Conservation (phyloP, 495 filamentous ascomycete species). For the Annulohypoxylon bovei region DNA sequence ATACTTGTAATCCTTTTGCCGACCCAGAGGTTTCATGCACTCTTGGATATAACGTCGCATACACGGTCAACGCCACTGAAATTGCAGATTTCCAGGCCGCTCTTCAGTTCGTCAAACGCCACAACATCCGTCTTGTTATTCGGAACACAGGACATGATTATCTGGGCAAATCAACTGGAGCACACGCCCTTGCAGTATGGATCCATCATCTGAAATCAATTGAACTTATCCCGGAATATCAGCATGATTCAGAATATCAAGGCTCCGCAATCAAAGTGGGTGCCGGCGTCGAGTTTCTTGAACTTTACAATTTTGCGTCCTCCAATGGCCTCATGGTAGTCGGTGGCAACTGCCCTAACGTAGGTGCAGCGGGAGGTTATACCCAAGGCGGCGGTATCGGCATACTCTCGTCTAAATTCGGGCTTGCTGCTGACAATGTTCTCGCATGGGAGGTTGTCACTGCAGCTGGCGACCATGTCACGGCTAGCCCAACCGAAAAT, state of each 20-base stretch:
- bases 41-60: constrained; percentile 66
- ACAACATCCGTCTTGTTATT: constrained; percentile 59
- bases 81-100: constrained; percentile 53
- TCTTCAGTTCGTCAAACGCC: constrained; percentile 56
- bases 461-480: constrained; percentile 57
- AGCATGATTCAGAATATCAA: constrained; percentile 42
- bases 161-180: constrained; percentile 57
- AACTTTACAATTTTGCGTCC: constrained; percentile 56
- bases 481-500: constrained; percentile 53
- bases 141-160: constrained; percentile 60
- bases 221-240: constrained; percentile 49
- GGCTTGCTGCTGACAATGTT: constrained; percentile 59
- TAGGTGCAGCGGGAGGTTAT: constrained; percentile 60
- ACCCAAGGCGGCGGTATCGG: constrained; percentile 64
- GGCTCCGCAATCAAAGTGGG: constrained; percentile 63
- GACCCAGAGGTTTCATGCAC: constrained; percentile 54
- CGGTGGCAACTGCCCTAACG: constrained; percentile 58
- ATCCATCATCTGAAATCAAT: constrained; percentile 65
- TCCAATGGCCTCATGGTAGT: constrained; percentile 56
- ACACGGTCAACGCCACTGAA: constrained; percentile 60
- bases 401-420: constrained; percentile 44
- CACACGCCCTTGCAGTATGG: constrained; percentile 65
- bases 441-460: constrained; percentile 59
- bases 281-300: constrained; percentile 62
- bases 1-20: constrained; percentile 26